phyloP scores from a whole-genome alignment of 805 yeast species.

The Cyberlindnera meyerae region DNA sequence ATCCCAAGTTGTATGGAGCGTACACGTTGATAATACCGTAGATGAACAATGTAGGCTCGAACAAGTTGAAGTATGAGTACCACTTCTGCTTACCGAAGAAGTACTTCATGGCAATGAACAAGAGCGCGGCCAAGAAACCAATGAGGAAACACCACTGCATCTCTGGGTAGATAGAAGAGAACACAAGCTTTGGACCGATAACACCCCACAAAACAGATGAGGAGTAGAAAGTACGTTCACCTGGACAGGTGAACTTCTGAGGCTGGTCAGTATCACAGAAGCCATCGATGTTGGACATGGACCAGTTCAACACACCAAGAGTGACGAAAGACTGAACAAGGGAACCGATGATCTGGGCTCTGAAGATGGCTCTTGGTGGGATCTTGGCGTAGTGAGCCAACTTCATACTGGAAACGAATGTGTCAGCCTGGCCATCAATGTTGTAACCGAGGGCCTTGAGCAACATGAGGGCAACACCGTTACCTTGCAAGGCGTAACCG shows the following conservation, averaged over 20 bases:
- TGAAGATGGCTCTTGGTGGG: slow-evolving; percentile 55
- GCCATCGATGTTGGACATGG: slow-evolving; percentile 29
- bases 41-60: slow-evolving; percentile 47
- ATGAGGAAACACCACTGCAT: slow-evolving; percentile 61
- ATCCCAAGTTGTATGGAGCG: slow-evolving; percentile 50
- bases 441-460: slow-evolving; percentile 52
- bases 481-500: slow-evolving; percentile 48
- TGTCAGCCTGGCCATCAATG: slow-evolving; percentile 60
- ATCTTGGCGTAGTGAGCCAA: slow-evolving; percentile 48
- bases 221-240: slow-evolving; percentile 36
- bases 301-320: slow-evolving; percentile 33
- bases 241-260: slow-evolving; percentile 38
- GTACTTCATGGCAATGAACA: slow-evolving; percentile 27
- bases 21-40: slow-evolving; percentile 42
- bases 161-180: slow-evolving; percentile 53
- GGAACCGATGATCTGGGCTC: slow-evolving; percentile 36
- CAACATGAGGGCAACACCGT: slow-evolving; percentile 48
- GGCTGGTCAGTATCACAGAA: slow-evolving; percentile 32
- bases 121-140: slow-evolving; percentile 38
- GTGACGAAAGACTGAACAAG: slow-evolving; percentile 26
- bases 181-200: slow-evolving; percentile 51
- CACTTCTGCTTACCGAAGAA: slow-evolving; percentile 15
- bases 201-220: slow-evolving; percentile 46
- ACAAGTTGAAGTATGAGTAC: slow-evolving; percentile 4
- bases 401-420: slow-evolving; percentile 44